Base-by-base conservation (phyloP, 768 basidiomycete genomes). In the Agaricus subrufescens region DNA sequence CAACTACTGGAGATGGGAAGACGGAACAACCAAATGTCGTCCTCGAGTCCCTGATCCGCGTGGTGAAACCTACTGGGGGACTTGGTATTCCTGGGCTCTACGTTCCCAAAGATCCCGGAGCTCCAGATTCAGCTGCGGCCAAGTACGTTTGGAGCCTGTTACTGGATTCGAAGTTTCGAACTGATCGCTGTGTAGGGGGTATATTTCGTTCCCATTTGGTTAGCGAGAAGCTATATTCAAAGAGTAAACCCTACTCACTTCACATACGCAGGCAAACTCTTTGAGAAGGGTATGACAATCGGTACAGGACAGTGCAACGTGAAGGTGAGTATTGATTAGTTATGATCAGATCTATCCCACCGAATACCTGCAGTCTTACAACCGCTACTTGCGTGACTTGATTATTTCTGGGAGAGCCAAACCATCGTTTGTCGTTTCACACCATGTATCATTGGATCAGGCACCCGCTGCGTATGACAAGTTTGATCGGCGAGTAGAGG, bases 281-380 rank as follows among this genome's bases (percentile, higher is more conserved):
- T 83, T 62, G 80, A 82, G 68, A 83, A 82, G 59, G 81, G 80
- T 0, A 64, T 83, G n/a, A 71, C 71, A 3, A 50, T 83, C 27
- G 81, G 78, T 6, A 81, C 80, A 8, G 80, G 81, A 1, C 79
- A 81, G 66, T 81, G 79, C 65, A 82, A 82, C 56, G 79, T 79
- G 59, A 80, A 81, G 73, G 78, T 77, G 25, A 31, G 66, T 44
- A 3, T 9, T 7, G 31, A 8, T 2, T 50, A 56, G 25, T 15
- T 37, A 10, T 7, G 51, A 30, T 46, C 23, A 9, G 31, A 29
- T 9, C 26, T 26, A 51, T 54, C 34, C 50, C 48, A 46, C 14
- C 29, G 19, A 49, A 37, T 40, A 15, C 11, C 29, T 50, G 19
- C 58, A 80, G 78, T 60, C 75, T 23, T 81, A 81, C 60, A 82